Conservation (phyloP, 2,329 filamentous ascomycete genomes). For the Aaosphaeria pasadenensis region DNA sequence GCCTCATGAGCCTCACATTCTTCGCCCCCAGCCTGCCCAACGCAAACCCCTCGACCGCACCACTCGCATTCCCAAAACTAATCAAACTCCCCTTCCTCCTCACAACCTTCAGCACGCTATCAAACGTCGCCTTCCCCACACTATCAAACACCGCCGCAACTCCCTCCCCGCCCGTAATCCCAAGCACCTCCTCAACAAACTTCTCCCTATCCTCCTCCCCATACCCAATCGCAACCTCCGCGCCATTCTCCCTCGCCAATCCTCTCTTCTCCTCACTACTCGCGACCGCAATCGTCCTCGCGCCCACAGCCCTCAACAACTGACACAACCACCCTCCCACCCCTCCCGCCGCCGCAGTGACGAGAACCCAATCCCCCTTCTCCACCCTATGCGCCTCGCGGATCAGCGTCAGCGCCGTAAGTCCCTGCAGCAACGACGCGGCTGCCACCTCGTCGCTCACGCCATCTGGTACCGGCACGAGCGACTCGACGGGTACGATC, state of each 20-base stretch:
- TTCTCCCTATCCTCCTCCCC: constrained; percentile 47
- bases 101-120: constrained; percentile 69
- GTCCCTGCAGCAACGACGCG: constrained; percentile 72
- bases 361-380: constrained; percentile 74
- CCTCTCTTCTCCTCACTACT: constrained; percentile 69
- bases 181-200: constrained; percentile 52
- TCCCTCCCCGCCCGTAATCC: constrained; percentile 70
- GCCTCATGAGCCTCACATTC: constrained; percentile 74
- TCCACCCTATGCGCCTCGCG: constrained; percentile 70
- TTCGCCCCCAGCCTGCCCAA: constrained; percentile 64
- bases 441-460: constrained; percentile 63
- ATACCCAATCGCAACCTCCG: constrained; percentile 71
- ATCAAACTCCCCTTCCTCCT: constrained; percentile 75
- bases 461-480: constrained; percentile 62
- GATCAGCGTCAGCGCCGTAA: constrained; percentile 78
- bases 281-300: constrained; percentile 76
- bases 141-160: constrained; percentile 80
- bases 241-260: constrained; percentile 67
- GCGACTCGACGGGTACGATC: constrained; percentile 50
- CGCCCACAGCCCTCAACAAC: constrained; percentile 69
- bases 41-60: constrained; percentile 68
- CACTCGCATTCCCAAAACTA: constrained; percentile 79
- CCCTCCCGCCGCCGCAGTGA: constrained; percentile 84
- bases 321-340: constrained; percentile 70
- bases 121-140: constrained; percentile 82